These are phyloP conservation scores for Pleurotus djamor DNA, from an alignment of 768 basidiomycete species.

Conservation along the genomic window DNA sequence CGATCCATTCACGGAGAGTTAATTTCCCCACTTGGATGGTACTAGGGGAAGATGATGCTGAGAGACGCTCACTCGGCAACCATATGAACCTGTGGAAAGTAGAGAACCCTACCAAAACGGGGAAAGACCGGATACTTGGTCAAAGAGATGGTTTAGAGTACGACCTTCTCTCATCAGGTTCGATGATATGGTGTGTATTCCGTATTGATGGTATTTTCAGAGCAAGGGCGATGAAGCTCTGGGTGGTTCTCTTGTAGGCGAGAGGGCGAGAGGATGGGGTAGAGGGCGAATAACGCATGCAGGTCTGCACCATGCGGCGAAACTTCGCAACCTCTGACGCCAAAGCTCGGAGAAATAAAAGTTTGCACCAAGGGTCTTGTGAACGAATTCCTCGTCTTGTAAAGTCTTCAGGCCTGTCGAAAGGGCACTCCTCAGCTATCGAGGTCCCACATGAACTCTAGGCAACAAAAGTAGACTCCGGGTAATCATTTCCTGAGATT, in stretches of 20 bases:
- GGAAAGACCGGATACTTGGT: background rate
- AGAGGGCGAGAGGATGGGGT: background rate
- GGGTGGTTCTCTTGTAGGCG: background rate
- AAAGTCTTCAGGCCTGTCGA: background rate
- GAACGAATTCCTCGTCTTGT: background rate
- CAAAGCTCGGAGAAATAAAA: slow-evolving; percentile 5
- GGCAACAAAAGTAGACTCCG: too few species aligned
- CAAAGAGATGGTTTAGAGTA: background rate
- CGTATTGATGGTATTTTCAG: background rate
- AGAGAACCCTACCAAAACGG: background rate
- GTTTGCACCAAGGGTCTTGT: slow-evolving; percentile 3
- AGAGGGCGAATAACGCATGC: background rate
- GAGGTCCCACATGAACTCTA: too few species aligned
- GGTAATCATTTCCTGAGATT: too few species aligned
- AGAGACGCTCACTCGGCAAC: background rate
- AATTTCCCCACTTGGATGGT: slow-evolving; percentile 2
- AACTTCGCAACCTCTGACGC: background rate
- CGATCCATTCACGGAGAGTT: slow-evolving; percentile 6
- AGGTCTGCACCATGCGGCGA: slow-evolving; percentile 1
- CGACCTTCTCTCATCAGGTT: background rate
- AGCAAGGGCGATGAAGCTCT: background rate
- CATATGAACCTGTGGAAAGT: background rate
- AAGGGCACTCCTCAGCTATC: background rate
- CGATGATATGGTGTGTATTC: background rate
- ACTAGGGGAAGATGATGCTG: background rate